Percentiles rank a stretch among this genome's conserved stretches.
phyloP scores from a whole-genome alignment of 257 asterid species.

The Haberlea rhodopensis region DNA sequence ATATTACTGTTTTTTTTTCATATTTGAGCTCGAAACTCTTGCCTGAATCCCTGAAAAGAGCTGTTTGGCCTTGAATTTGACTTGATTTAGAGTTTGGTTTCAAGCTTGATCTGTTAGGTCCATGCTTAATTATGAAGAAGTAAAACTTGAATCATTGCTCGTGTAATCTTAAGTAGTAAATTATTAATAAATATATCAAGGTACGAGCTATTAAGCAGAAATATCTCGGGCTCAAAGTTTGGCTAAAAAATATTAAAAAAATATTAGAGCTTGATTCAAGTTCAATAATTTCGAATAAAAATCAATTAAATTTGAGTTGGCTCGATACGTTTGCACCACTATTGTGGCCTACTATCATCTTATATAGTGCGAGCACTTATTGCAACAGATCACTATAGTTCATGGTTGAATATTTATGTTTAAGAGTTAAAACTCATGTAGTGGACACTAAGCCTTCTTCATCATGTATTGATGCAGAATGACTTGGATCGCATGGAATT shows the following conservation, averaged over 20 bases:
- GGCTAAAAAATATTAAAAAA: too few species aligned
- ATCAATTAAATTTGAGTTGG: background rate
- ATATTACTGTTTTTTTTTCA: too few species aligned
- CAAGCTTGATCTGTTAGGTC: background rate
- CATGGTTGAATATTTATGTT: background rate
- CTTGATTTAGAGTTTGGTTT: background rate
- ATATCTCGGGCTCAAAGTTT: background rate
- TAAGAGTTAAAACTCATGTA: background rate
- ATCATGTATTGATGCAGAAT: slow-evolving; percentile 46
- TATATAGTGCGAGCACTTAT: background rate
- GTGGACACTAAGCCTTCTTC: slow-evolving; percentile 6
- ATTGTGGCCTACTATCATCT: background rate
- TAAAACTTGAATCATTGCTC: background rate
- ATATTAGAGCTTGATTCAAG: background rate
- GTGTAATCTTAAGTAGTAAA: background rate
- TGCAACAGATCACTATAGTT: background rate
- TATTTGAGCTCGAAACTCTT: background rate
- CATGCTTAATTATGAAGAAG: background rate
- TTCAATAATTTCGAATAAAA: background rate
- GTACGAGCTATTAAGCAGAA: background rate
- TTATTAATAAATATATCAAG: too few species aligned
- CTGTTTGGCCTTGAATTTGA: background rate
- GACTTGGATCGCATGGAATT: slow-evolving; percentile 85
- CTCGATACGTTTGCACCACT: background rate
- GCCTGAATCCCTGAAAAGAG: background rate